Evolutionary conservation across 257 asterid genomes (phyloP), one percentile per base, ranked within the genome.

Genomic region (Hygrophila difformis): DNA sequence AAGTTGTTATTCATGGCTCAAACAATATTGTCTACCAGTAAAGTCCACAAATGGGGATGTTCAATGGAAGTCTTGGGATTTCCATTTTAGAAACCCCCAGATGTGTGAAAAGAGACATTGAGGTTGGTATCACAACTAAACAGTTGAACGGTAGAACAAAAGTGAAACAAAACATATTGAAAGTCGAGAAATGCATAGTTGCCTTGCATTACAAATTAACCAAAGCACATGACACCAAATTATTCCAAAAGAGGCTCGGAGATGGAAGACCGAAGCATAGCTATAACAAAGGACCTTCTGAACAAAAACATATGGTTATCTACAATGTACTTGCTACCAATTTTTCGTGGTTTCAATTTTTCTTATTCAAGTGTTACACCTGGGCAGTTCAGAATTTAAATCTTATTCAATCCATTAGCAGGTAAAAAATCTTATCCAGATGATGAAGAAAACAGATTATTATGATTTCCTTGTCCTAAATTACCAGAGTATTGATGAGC

Each of bases 401-500:
- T 36, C 4, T 4, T 5, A n/a, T 44, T 22, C 20, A 44, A 4
- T 44, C 50, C 12, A 19, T 44, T 14, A n/a, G 19, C 13, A 8
- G 36, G 12, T 22, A 13, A 18, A 6, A 31, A 11, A 18, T 33
- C 29, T 12, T 3, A 5, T 12, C 33, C 57, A 61, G 46, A 37
- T 55, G 34, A 28, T 15, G 12, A 39, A 17, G 19, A 40, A 46
- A 34, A 35, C 43, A 53, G 40, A 29, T 31, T 33, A 61, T 39
- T 34, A 56, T 61, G 42, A 20, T 50, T 56, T 51, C 48, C 35
- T 60, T 45, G n/a, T n/a, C n/a, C n/a, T n/a, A n/a, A n/a, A n/a
- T 75, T 74, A 91, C 98, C 94, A 49, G 63, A 63, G 59, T 69
- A 49, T 60, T 31, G 72, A 57, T 73, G 70, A 54, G 59, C 14